These are phyloP conservation scores for Carex kokanica DNA, from an alignment of 176 grass and related monocot genomes.

Conservation along the genomic window DNA sequence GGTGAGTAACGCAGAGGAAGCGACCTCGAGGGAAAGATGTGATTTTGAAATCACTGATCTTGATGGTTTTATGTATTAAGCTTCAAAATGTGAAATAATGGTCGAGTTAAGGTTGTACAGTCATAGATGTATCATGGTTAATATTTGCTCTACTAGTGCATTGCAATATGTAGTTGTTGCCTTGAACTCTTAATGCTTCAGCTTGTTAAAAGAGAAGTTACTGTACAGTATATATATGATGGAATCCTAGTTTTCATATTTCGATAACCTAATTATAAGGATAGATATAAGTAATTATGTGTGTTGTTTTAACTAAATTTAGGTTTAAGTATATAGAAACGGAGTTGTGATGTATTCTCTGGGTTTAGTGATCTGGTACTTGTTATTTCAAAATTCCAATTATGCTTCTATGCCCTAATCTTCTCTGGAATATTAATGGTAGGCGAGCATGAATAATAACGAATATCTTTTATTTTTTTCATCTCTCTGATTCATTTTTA, in stretches of 20 bases:
- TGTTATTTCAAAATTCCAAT: not conserved
- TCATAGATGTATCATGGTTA: not conserved
- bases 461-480: not conserved
- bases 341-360: not conserved
- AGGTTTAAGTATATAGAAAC: not conserved
- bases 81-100: conserved; percentile 8
- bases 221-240: not conserved
- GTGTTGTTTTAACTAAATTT: not conserved
- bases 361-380: not conserved
- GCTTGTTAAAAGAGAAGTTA: not conserved
- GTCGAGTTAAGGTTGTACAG: not conserved
- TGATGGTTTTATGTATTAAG: conserved; percentile 43
- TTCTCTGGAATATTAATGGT: not conserved
- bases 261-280: not conserved
- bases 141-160: not conserved
- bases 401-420: not conserved
- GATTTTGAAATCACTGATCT: conserved; percentile 44
- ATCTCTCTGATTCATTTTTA: not conserved
- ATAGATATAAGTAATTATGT: not conserved
- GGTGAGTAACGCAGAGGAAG: conserved; percentile 43
- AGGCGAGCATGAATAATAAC: not conserved
- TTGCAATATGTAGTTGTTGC: not conserved
- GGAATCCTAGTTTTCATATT: not conserved
- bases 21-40: conserved; percentile 41
- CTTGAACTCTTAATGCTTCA: not conserved